A percentile compares a stretch with the other conserved stretches of the same genome.
Conservation (phyloP, 805 yeast genomes). For the Ogataea trehalophila region DNA sequence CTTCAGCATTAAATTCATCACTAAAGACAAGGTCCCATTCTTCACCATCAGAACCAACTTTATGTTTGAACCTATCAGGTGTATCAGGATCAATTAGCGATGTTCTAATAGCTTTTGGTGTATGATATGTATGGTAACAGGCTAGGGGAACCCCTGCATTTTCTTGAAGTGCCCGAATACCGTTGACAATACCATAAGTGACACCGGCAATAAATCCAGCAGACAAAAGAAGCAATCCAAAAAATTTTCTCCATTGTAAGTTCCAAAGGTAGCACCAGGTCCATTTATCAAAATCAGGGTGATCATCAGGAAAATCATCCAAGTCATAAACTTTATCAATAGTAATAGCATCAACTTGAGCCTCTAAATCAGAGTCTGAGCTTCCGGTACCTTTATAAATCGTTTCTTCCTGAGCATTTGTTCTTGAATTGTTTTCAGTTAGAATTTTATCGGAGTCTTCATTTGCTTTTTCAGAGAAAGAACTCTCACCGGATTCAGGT, state of each 20-base stretch:
- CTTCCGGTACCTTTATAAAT: not conserved
- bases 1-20: constrained; percentile 79
- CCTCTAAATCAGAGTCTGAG: not conserved
- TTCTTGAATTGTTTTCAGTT: not conserved
- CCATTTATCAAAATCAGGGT: not conserved
- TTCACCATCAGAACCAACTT: constrained; percentile 48
- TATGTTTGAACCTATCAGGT: constrained; percentile 42
- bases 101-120: not conserved
- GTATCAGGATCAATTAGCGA: constrained; percentile 58
- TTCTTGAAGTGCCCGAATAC: not conserved
- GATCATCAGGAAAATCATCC: not conserved
- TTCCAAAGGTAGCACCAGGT: not conserved
- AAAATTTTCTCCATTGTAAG: constrained; percentile 4
- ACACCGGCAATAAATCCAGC: constrained; percentile 1
- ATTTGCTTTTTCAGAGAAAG: not conserved
- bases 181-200: constrained; percentile 2
- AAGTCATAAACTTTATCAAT: not conserved
- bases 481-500: no score
- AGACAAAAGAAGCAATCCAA: constrained; percentile 2
- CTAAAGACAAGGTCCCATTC: constrained; percentile 69
- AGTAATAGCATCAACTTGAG: not conserved
- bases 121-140: constrained; percentile 1
- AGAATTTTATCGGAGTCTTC: not conserved
- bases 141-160: not conserved
- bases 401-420: no score